Evolutionary conservation across 805 yeast species (phyloP), one percentile per base, ranked within the genome.

Genomic region (Scheffersomyces ergatensis): DNA sequence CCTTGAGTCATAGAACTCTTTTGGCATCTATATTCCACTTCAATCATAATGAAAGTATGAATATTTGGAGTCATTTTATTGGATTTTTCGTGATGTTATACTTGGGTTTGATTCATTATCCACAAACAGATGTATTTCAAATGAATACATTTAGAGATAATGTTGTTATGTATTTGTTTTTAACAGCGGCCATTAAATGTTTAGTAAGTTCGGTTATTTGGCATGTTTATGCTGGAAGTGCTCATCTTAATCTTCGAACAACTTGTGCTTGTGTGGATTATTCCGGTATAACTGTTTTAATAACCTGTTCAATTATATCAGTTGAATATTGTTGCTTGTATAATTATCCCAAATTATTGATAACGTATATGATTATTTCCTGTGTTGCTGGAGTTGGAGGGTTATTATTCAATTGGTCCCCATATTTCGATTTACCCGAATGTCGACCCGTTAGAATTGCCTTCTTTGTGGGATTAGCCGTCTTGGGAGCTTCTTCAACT

Each of bases 231-330:
- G 79, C 85, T 44, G 82, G 89, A 46, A 85, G 89, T 48, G 79
- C 92, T 14, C 74, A 75, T 37, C 61, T 85, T 34, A 54, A 68
- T 16, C 59, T 80, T 47, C 76, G 96, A 58, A 74, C 82, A 48
- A 77, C 80, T 39, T 88, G 86, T 64, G 97, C 97, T 0, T 93
- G 99, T 61, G 80, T 90, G 33, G 99, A 92, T 66, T 92, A 92
- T 62, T 84, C 95, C 5, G 99, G 99, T 2, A 92, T 92, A 50
- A 89, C 97, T 0, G 76, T 89, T 12, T 68, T 93, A 48, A 90
- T 92, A 51, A 85, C 96, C 0, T 92, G 95, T 13, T 86, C 96
- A 2, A 85, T 93, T 34, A 68, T 93, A 34, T 80, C 96, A 3
- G 83, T 92, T 0, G 96, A 92, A 62, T 89, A 87, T 60, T 78